phyloP scores from a whole-genome alignment of 2,329 filamentous ascomycete species.

The Botrytis porri region DNA sequence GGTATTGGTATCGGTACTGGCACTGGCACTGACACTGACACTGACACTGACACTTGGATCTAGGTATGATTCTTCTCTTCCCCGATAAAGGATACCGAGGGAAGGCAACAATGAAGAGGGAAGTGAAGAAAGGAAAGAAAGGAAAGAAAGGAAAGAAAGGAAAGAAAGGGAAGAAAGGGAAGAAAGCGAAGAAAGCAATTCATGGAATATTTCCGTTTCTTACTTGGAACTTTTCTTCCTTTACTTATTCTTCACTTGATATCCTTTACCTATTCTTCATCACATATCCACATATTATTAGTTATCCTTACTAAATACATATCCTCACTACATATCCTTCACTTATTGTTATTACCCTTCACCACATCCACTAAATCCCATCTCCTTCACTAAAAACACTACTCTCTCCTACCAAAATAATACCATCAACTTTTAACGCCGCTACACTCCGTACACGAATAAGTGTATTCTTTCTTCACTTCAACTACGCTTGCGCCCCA shows the following conservation, averaged over 20 bases:
- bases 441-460: too few relatives aligned
- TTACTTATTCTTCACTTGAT: not conserved
- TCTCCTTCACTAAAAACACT: not conserved
- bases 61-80: too few relatives aligned
- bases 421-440: not conserved
- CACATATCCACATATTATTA: too few relatives aligned
- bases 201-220: too few relatives aligned
- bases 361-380: too few relatives aligned
- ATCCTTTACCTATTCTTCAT: not conserved
- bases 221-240: too few relatives aligned
- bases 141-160: not conserved
- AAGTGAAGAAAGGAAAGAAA: too few relatives aligned
- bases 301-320: not conserved
- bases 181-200: not conserved
- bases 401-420: not conserved
- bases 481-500: not conserved
- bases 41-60: not conserved
- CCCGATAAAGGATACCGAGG: too few relatives aligned
- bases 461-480: too few relatives aligned
- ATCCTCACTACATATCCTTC: not conserved
- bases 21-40: too few relatives aligned
- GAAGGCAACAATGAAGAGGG: not conserved
- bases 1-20: not conserved
- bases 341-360: too few relatives aligned
- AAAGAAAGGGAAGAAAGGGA: too few relatives aligned